Base-by-base conservation (phyloP, 2,329 filamentous ascomycete species). In the Fusarium albidum region DNA sequence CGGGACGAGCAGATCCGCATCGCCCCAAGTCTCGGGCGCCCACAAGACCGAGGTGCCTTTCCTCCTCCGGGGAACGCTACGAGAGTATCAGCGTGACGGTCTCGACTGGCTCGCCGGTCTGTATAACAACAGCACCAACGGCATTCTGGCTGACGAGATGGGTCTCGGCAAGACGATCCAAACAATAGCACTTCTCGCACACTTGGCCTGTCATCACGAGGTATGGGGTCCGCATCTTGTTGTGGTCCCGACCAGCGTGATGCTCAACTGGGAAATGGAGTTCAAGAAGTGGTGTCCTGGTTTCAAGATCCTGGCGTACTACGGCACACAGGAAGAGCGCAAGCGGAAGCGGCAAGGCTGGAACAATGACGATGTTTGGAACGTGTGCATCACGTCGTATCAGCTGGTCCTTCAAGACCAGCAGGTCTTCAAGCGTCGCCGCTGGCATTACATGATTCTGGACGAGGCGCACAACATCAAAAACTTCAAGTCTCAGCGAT, bases 381-480 rank as follows among this genome's bases (percentile, higher is more conserved):
- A 99, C 68, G 95, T 99, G 5, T 91, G 94, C 74, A 96, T 99
- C 69, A 99, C 96, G 0, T 97, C 94, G 0, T 99, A 99, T 71
- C 94, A 99, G 67, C 86, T 99, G 40, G 93, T 98, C 7, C 82
- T 98, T 13, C 92, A 96, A 69, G 96, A 99, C 69, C 89, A 95
- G 60, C 89, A 94, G 64, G 92, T 96, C 1, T 96, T 99, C 77
- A 95, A 96, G 71, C 87, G 93, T 57, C 86, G 94, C 28, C 85
- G 86, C 46, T 99, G 96, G 96, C 93, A 98, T 70, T 99, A 98
- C 73, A 92, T 99, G 84, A 93, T 99, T 59, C 84, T 99, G 2
- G 95, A 99, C 65, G 95, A 99, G 76, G 95, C 96, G 1, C 95
- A 99, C 78, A 98, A 99, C 75, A 99, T 99, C 81, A 98, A 99